Evolutionary conservation across 1,139 yeast species (phyloP), one percentile per base, ranked within the genome.

Genomic region (Geotrichum bryndzae): DNA sequence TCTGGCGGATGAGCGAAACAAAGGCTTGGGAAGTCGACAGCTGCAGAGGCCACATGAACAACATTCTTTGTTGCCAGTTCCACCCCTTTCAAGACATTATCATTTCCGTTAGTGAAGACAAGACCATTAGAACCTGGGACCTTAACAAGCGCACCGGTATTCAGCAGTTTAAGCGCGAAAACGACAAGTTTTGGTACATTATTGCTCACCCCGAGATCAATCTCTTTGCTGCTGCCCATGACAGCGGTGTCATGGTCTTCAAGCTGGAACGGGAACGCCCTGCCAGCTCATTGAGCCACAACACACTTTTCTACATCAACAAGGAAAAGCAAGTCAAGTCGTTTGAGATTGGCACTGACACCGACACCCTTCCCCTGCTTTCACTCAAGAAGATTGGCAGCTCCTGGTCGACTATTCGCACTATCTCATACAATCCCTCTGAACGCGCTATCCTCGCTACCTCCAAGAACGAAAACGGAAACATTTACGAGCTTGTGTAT

Each of bases 21-120:
- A 91, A 92, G 77, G 99, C 99, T 41, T 95, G 99, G 98, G 99
- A 95, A 76, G 96, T 95, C 61, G 99, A 95, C 73, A 90, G 98
- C 53, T 94, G 97, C 76, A 84, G 99, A 72, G 99, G 99, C 61
- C 99, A 95, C 75, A 88, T 96, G 55, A 92, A 94, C 72, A 91
- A 90, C 72, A 96, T 94, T 62, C 85, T 92, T 63, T 82, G 96
- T 74, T 92, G 91, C 53, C 79, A 90, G 61, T 95, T 95, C 83
- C 97, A 94, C 72, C 98, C 99, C 53, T 86, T 85, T 68, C 96
- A 91, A 76, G 97, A 94, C 69, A 80, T 94, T 73, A 92, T 95
- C 68, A 80, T 95, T 61, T 92, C 98, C 31, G 96, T 92, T 56
- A 87, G 96, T 67, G 99, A 94, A 74, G 99, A 95, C 78, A 91